Conservation (phyloP, 805 yeast genomes). For the Yamadazyma paraphyllophila region DNA sequence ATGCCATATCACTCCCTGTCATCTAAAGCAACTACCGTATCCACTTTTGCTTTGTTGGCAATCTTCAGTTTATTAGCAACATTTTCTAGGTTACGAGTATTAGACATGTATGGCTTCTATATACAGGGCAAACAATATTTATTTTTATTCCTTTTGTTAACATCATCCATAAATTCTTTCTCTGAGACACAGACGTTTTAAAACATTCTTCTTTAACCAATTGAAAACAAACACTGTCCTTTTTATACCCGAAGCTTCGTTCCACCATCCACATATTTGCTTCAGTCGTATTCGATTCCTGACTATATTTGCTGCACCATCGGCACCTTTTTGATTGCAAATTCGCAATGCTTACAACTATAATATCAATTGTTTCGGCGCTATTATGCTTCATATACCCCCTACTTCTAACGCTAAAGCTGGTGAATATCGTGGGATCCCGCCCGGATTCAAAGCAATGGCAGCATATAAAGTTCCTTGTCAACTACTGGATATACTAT, state of each 20-base stretch:
- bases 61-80: no score
- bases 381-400: conserved; percentile 15
- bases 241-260: neutral
- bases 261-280: neutral
- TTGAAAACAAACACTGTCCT: neutral
- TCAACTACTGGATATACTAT: conserved; percentile 25
- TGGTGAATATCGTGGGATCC: conserved; percentile 10
- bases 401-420: conserved; percentile 18
- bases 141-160: neutral
- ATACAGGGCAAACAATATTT: neutral
- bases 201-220: no score
- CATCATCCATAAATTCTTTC: neutral
- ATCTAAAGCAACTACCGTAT: no score
- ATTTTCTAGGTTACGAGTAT: no score
- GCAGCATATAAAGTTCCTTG: conserved; percentile 16
- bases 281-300: neutral
- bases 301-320: neutral
- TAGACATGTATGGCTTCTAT: neutral
- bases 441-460: conserved; percentile 2
- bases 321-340: conserved; percentile 2
- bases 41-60: no score
- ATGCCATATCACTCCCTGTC: no score
- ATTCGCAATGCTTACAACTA: conserved; percentile 9
- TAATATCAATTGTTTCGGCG: conserved; percentile 8
- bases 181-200: neutral